Percentiles rank a stretch among this genome's conserved stretches.
phyloP scores from a whole-genome alignment of 2,329 filamentous ascomycete genomes.

The Fusarium penzigii region DNA sequence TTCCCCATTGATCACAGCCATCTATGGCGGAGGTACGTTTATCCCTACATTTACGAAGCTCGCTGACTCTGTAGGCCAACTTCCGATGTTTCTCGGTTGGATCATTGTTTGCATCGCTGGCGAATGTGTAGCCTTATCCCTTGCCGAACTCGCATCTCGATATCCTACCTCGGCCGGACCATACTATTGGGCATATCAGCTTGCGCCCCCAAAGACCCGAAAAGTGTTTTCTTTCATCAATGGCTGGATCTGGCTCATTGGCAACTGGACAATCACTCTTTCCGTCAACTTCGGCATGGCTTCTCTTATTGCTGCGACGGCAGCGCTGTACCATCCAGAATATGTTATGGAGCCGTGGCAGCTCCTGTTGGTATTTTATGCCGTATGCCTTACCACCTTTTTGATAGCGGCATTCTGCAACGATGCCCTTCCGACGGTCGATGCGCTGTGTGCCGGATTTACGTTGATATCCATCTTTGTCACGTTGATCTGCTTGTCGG shows the following conservation, averaged over 20 bases:
- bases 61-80: conserved; percentile 11
- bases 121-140: conserved; percentile 67
- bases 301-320: conserved; percentile 66
- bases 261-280: conserved; percentile 69
- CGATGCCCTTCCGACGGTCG: conserved; percentile 62
- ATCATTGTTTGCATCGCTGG: conserved; percentile 65
- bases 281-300: conserved; percentile 70
- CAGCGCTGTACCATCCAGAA: conserved; percentile 60
- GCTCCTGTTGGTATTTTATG: conserved; percentile 73
- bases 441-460: conserved; percentile 69
- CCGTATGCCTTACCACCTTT: conserved; percentile 63
- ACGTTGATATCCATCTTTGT: conserved; percentile 72
- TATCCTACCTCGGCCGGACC: conserved; percentile 62
- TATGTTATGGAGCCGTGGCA: conserved; percentile 66
- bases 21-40: conserved; percentile 23
- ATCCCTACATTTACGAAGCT: background rate
- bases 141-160: conserved; percentile 71
- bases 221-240: conserved; percentile 69
- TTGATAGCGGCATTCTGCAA: conserved; percentile 65
- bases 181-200: conserved; percentile 73
- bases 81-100: conserved; percentile 69
- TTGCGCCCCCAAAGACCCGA: conserved; percentile 60
- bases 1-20: conserved; percentile 22
- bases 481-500: conserved; percentile 53
- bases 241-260: conserved; percentile 72